These are phyloP conservation scores for Begonia peltatifolia DNA, from an alignment of 306 rosid genomes.

Conservation along the genomic window DNA sequence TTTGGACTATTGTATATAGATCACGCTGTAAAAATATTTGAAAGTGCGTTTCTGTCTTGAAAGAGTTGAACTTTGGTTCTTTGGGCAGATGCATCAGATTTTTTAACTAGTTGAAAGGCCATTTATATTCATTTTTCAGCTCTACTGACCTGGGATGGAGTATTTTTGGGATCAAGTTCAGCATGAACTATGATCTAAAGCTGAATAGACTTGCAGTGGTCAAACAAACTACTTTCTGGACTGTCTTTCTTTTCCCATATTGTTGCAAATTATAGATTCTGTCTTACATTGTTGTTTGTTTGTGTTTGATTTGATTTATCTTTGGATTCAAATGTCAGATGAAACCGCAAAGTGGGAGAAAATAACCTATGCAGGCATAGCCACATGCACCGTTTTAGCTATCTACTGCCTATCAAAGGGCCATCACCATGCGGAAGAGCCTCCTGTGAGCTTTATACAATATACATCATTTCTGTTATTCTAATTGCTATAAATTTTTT, in stretches of 20 bases:
- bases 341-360: conserved; percentile 98
- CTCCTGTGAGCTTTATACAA: conserved; percentile 54
- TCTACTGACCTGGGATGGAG: neutral
- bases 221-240: neutral
- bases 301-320: neutral
- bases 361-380: conserved; percentile 77
- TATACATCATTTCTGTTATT: neutral
- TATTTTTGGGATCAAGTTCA: neutral
- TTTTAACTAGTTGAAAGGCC: too few relatives aligned
- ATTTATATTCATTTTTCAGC: neutral
- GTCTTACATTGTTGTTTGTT: neutral
- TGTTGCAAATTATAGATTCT: too few relatives aligned
- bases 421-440: conserved; percentile 57
- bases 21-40: too few relatives aligned
- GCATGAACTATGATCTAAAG: too few relatives aligned
- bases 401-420: conserved; percentile 55
- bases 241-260: neutral
- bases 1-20: too few relatives aligned
- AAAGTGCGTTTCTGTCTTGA: too few relatives aligned
- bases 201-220: neutral
- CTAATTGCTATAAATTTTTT: neutral
- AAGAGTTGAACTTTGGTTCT: neutral
- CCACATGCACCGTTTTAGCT: conserved; percentile 42
- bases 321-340: conserved; percentile 18
- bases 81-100: neutral